These are phyloP conservation scores for Trichosporon asahii DNA, from an alignment of 1,284 basidiomycete species.

Conservation along the genomic window DNA sequence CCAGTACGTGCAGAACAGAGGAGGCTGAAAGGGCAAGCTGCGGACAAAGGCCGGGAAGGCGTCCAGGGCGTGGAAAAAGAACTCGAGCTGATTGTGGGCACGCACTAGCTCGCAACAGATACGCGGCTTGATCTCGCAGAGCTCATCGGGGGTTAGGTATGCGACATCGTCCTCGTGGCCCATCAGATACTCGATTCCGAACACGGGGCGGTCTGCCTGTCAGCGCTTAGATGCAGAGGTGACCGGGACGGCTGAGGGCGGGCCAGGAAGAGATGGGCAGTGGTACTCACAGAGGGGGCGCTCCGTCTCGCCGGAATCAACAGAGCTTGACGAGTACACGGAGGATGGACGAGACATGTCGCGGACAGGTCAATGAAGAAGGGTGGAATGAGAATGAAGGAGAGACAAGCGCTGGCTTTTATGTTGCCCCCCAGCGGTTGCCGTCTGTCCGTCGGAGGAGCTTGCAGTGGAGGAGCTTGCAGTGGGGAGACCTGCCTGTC, in stretches of 20 bases:
- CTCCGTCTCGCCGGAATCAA: neutral
- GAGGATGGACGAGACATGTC: neutral
- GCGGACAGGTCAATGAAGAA: neutral
- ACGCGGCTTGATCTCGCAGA: neutral
- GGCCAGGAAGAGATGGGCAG: too few relatives aligned
- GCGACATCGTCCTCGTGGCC: too few relatives aligned
- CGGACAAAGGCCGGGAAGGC: neutral
- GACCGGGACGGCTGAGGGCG: too few relatives aligned
- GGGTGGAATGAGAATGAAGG: neutral
- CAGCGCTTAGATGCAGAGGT: too few relatives aligned
- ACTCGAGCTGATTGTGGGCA: neutral
- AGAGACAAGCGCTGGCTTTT: neutral
- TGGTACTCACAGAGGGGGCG: neutral
- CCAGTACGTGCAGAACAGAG: neutral
- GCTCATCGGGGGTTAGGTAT: neutral
- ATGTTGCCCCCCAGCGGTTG: neutral
- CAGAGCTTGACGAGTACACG: neutral
- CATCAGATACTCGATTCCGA: too few relatives aligned
- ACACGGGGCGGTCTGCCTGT: too few relatives aligned
- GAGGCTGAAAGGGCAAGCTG: neutral
- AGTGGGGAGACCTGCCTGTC: too few relatives aligned
- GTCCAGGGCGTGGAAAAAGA: neutral
- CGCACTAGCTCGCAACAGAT: neutral
- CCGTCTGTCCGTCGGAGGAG: too few relatives aligned
- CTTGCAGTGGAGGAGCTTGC: too few relatives aligned